These are phyloP conservation scores for Lanmaoa rubissima DNA, from an alignment of 768 basidiomycete species.

Conservation along the genomic window DNA sequence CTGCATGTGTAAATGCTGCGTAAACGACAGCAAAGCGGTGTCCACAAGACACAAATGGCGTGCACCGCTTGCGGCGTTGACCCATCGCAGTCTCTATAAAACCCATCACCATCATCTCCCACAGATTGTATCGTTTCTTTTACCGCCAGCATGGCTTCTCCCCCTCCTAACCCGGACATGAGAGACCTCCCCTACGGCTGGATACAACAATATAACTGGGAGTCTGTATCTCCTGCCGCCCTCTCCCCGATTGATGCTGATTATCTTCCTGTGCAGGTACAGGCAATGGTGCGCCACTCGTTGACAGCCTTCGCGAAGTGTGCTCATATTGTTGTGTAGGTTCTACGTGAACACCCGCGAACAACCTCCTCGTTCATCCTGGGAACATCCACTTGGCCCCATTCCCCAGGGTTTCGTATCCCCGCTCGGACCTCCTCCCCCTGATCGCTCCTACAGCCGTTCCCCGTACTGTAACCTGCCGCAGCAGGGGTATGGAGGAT, in stretches of 20 bases:
- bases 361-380: conserved; percentile 61
- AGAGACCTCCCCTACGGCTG: conserved; percentile 67
- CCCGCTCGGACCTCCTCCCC: conserved; percentile 47
- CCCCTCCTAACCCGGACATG: conserved; percentile 52
- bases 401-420: conserved; percentile 32
- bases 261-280: conserved; percentile 45
- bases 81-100: conserved; percentile 21
- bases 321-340: conserved; percentile 39
- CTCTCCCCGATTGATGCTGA: conserved; percentile 24
- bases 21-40: conserved; percentile 34
- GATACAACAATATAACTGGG: conserved; percentile 63
- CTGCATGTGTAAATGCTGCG: conserved; percentile 10
- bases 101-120: conserved; percentile 22
- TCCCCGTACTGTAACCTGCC: conserved; percentile 31
- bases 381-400: conserved; percentile 68
- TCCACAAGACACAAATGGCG: conserved; percentile 24
- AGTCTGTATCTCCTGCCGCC: conserved; percentile 44
- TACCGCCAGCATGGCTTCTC: conserved; percentile 40
- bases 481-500: conserved; percentile 21
- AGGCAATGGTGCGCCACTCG: conserved; percentile 53
- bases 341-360: conserved; percentile 72
- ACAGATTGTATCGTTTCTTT: conserved; percentile 5
- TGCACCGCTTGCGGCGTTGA: conserved; percentile 16
- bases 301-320: not conserved
- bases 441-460: conserved; percentile 31